phyloP scores from a whole-genome alignment of 2,329 filamentous ascomycete species.

The Cladorrhinum sp. region DNA sequence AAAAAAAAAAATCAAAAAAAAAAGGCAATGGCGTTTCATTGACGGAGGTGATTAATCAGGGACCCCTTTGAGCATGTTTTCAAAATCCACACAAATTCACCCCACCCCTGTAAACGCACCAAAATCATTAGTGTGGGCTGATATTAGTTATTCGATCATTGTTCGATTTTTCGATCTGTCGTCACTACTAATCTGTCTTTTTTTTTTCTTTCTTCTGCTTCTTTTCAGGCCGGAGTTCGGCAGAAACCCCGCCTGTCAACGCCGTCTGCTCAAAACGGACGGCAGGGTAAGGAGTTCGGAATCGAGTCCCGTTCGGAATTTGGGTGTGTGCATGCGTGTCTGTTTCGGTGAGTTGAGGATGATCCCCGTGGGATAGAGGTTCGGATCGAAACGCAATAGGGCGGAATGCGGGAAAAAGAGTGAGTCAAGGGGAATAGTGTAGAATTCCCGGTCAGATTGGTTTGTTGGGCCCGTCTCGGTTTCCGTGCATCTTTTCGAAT shows the following conservation, averaged over 20 bases:
- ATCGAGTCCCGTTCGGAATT: no score
- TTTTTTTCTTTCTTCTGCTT: not conserved
- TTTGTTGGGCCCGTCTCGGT: no score
- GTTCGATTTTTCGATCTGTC: conserved; percentile 2
- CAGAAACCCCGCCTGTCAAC: not conserved
- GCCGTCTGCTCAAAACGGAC: not conserved
- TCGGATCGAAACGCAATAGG: not conserved
- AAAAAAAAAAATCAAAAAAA: no score
- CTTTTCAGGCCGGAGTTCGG: not conserved
- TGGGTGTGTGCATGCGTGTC: not conserved
- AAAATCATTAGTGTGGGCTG: not conserved
- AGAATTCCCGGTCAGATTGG: no score
- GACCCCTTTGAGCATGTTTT: not conserved
- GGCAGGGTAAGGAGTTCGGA: no score
- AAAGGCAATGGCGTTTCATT: not conserved
- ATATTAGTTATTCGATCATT: not conserved
- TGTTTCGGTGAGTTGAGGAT: not conserved
- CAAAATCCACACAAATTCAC: not conserved
- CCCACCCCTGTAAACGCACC: not conserved
- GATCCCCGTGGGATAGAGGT: not conserved
- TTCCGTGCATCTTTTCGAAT: no score
- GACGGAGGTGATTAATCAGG: not conserved
- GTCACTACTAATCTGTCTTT: not conserved
- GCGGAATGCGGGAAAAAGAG: not conserved
- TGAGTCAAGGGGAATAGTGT: not conserved